Base-by-base conservation (phyloP, 2,329 filamentous ascomycete genomes). In the Mycocentrospora acerina region DNA sequence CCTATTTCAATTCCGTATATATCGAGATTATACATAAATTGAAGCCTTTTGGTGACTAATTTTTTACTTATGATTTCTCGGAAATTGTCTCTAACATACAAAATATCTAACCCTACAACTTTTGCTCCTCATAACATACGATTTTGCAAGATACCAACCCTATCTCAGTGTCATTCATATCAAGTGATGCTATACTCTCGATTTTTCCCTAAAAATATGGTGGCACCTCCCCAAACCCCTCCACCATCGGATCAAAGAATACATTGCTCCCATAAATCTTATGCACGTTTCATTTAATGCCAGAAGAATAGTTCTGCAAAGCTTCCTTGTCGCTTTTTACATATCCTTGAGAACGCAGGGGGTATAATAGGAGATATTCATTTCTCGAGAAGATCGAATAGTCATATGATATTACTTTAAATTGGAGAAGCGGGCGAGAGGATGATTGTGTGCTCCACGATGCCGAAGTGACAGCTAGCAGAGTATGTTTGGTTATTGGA, bases 391-490 rank as follows among this genome's bases (percentile, higher is more conserved):
- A 80, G 32, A 74, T 71, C n/a, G 75, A 78, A 55, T 77, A 80
- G 55, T 72, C 76, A 66, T 77, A 80, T 14, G 70, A 55, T n/a
- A 73, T 31, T 4, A 77, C 68, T 42, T 67, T 60, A 46, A 73
- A 65, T 46, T 73, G 60, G 4, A 70, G 64, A 18, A 79, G 64
- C 17, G 74, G 70, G 75, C 19, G 71, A 73, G 29, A 80, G 66
- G 14, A 67, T 71, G 18, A 77, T 64, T 11, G 68, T 66, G 51
- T 77, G 74, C 42, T 69, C 62, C 42, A 80, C 68, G 36, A 70
- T 70, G 29, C 75, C 76, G 58, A 77, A 80, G 55, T 80, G 76
- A 46, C 76, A 80, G 38, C 71, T 72, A 9, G 68, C 74, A 30
- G 71, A 59, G 57, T 80, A 78, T 2, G 70, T 74, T 32, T 53